Evolutionary conservation across 768 basidiomycete genomes (phyloP).

Genomic region (Pleurotus ostreatus): DNA sequence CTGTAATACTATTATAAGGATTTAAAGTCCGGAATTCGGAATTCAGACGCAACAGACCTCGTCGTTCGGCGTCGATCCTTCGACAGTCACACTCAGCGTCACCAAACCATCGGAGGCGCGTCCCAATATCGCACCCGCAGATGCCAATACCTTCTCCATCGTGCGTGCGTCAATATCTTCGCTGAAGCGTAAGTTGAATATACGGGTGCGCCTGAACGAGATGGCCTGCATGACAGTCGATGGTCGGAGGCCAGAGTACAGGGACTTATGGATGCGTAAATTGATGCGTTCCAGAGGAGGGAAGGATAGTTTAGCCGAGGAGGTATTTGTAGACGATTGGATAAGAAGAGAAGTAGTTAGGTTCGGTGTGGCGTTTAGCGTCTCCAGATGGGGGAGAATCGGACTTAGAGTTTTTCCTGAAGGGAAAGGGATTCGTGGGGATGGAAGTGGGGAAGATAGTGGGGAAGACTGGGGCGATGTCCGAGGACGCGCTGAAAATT

Average conservation of each 20-base stretch:
- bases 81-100: constrained; percentile 18
- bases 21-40: neutral
- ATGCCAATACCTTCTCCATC: constrained; percentile 40
- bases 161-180: constrained; percentile 38
- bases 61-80: constrained; percentile 29
- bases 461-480: constrained; percentile 11
- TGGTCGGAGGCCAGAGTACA: constrained; percentile 43
- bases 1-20: neutral
- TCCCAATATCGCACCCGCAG: constrained; percentile 32
- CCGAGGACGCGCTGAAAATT: constrained; percentile 10
- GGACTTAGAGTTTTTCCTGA: neutral
- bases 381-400: neutral
- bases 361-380: neutral
- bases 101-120: constrained; percentile 19
- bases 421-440: constrained; percentile 4
- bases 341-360: constrained; percentile 3
- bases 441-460: constrained; percentile 10
- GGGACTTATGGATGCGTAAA: constrained; percentile 33
- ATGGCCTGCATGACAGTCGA: constrained; percentile 33
- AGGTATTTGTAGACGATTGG: neutral
- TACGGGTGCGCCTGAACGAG: constrained; percentile 22
- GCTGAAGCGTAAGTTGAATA: constrained; percentile 32
- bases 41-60: neutral
- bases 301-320: neutral
- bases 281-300: constrained; percentile 8